Percentiles rank a stretch among this genome's conserved stretches.
Conservation (phyloP, 2,329 filamentous ascomycete genomes). For the Macrophomina pseudophaseolina region DNA sequence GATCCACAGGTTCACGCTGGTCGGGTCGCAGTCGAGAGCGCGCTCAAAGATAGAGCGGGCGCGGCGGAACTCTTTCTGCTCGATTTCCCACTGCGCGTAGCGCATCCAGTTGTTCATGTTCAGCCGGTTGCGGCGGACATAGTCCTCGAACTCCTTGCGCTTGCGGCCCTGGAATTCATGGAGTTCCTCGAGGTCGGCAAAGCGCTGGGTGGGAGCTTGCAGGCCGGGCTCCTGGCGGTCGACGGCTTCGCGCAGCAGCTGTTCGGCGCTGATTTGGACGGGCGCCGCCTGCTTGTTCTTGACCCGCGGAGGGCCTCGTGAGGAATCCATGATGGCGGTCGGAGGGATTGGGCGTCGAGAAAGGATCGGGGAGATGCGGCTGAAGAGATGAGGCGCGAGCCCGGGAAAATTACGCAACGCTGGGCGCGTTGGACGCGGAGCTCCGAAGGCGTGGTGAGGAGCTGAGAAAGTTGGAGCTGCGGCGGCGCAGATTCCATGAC, state of each 20-base stretch:
- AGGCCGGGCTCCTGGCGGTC: constrained; percentile 90
- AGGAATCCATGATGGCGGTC: constrained; percentile 73
- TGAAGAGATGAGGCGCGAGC: neutral
- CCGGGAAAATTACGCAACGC: neutral
- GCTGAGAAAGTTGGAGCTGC: constrained; percentile 26
- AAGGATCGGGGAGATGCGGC: neutral
- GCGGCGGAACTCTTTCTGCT: constrained; percentile 95
- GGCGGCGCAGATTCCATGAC: constrained; percentile 6
- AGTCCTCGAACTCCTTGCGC: constrained; percentile 95
- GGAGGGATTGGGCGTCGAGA: neutral
- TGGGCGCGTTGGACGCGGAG: neutral
- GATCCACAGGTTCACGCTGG: constrained; percentile 85
- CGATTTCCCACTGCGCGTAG: constrained; percentile 95
- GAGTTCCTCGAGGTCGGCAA: constrained; percentile 94
- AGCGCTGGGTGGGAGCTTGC: constrained; percentile 90
- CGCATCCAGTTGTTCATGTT: constrained; percentile 99
- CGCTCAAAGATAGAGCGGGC: constrained; percentile 94
- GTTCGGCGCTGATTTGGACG: constrained; percentile 87
- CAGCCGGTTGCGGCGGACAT: constrained; percentile 90
- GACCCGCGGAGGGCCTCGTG: constrained; percentile 87
- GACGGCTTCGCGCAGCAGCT: constrained; percentile 94
- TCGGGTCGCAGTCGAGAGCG: constrained; percentile 88
- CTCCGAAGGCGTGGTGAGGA: constrained; percentile 14
- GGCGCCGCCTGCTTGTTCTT: constrained; percentile 97
- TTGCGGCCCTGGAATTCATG: constrained; percentile 97